Conservation (phyloP, 2,329 filamentous ascomycete genomes). For the Bipolaris oryzae region DNA sequence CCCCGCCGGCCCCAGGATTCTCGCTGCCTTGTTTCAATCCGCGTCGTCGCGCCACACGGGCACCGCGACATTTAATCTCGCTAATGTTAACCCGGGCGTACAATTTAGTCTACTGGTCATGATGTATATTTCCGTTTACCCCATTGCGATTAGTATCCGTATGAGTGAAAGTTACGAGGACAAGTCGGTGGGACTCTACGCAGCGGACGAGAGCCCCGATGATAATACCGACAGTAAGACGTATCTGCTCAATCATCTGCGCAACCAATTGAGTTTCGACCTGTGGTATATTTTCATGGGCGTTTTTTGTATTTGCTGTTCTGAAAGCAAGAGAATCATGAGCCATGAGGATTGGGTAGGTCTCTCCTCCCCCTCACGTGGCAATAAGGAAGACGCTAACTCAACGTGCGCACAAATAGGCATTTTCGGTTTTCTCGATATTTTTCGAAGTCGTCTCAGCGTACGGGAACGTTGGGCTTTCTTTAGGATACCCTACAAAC, state of each 20-base stretch:
- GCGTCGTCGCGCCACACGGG: conserved; percentile 88
- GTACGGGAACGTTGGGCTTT: conserved; percentile 85
- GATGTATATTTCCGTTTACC: conserved; percentile 99
- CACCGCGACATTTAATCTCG: conserved; percentile 79
- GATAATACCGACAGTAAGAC: conserved; percentile 65
- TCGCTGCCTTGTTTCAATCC: conserved; percentile 90
- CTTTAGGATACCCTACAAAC: conserved; percentile 76
- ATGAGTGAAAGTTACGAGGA: conserved; percentile 97
- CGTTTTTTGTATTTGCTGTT: conserved; percentile 88
- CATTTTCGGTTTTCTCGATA: conserved; percentile 56
- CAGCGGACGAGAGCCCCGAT: conserved; percentile 49
- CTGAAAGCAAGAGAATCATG: conserved; percentile 76
- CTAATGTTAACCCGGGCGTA: conserved; percentile 82
- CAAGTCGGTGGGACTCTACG: conserved; percentile 77
- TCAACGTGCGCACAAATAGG: background rate
- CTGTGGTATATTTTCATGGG: conserved; percentile 96
- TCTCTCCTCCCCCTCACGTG: background rate
- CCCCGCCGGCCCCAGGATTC: conserved; percentile 73
- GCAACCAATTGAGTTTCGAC: conserved; percentile 93
- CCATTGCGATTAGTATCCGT: conserved; percentile 92
- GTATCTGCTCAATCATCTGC: conserved; percentile 89
- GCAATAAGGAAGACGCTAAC: background rate
- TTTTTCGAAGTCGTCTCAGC: conserved; percentile 52
- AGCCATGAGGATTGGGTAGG: conserved; percentile 53
- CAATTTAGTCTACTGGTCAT: conserved; percentile 95